A percentile compares a stretch with the other conserved stretches of the same genome.
These are phyloP conservation scores for Aspergillus kassunensis DNA, from an alignment of 495 filamentous ascomycete genomes.

Conservation along the genomic window DNA sequence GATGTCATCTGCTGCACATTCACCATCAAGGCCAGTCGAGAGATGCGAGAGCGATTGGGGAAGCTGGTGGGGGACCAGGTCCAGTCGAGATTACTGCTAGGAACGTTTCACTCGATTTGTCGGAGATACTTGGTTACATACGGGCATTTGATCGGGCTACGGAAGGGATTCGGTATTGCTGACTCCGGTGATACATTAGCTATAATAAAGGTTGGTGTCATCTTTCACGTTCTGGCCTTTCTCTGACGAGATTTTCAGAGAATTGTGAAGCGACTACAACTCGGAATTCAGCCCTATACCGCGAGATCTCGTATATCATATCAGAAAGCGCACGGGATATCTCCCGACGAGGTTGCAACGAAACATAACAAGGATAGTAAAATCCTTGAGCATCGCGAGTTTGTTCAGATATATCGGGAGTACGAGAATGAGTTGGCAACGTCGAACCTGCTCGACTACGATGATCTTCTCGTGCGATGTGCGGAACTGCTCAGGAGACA, in stretches of 20 bases:
- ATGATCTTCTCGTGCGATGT: conserved; percentile 85
- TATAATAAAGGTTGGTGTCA: conserved; percentile 48
- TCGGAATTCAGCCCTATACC: conserved; percentile 62
- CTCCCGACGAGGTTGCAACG: conserved; percentile 40
- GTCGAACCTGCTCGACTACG: conserved; percentile 90
- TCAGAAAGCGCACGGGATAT: conserved; percentile 70
- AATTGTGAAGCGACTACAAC: conserved; percentile 70
- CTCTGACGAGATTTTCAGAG: conserved; percentile 39
- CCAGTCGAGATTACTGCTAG: conserved; percentile 76
- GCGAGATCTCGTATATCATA: conserved; percentile 78
- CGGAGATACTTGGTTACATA: conserved; percentile 81
- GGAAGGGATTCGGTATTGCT: conserved; percentile 87
- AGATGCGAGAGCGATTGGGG: conserved; percentile 89
- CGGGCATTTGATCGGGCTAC: conserved; percentile 78
- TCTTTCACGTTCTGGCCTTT: neutral
- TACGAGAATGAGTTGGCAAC: conserved; percentile 71
- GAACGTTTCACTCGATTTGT: conserved; percentile 95
- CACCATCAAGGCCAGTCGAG: conserved; percentile 91
- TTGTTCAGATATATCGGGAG: conserved; percentile 68
- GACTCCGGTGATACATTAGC: conserved; percentile 76
- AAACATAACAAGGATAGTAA: conserved; percentile 39
- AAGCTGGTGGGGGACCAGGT: conserved; percentile 71
- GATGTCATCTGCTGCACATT: conserved; percentile 98
- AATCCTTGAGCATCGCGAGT: conserved; percentile 63
- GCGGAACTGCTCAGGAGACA: conserved; percentile 71